These are phyloP conservation scores for Suillus occidentalis DNA, from an alignment of 768 basidiomycete species.

Conservation along the genomic window DNA sequence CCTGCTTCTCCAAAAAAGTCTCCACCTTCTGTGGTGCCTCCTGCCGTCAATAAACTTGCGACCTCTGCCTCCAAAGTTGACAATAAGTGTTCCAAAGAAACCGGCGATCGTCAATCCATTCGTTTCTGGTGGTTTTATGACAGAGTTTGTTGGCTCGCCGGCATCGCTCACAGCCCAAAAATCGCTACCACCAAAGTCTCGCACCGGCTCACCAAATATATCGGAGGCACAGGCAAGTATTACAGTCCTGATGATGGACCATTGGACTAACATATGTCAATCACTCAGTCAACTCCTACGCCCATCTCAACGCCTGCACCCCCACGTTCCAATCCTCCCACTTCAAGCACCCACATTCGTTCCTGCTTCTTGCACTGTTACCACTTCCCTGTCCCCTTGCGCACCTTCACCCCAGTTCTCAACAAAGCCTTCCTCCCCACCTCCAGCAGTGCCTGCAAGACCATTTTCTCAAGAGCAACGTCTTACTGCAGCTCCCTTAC, in stretches of 20 bases:
- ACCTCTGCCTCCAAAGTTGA: slow-evolving; percentile 3
- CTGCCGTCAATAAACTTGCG: slow-evolving; percentile 4
- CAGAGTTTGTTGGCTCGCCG: slow-evolving; percentile 39
- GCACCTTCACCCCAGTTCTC: not conserved
- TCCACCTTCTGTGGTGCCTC: slow-evolving; percentile 12
- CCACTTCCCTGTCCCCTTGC: not conserved
- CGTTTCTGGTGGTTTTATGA: slow-evolving; percentile 50
- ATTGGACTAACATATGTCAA: not conserved
- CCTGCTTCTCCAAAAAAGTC: slow-evolving; percentile 8
- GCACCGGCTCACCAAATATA: slow-evolving; percentile 2
- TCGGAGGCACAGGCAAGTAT: slow-evolving; percentile 8
- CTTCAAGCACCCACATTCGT: slow-evolving; percentile 23
- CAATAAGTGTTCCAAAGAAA: slow-evolving; percentile 17
- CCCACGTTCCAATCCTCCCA: not conserved
- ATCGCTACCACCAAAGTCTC: slow-evolving; percentile 13
- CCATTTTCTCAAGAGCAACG: slow-evolving; percentile 15
- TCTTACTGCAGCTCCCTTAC: not conserved
- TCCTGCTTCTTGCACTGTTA: slow-evolving; percentile 4
- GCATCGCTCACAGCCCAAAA: slow-evolving; percentile 22
- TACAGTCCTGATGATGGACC: not conserved
- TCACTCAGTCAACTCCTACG: slow-evolving; percentile 3
- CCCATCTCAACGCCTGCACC: not conserved
- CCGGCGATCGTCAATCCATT: slow-evolving; percentile 41
- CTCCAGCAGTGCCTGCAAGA: slow-evolving; percentile 12
- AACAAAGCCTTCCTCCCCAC: slow-evolving; percentile 12